Evolutionary conservation across 2,329 filamentous ascomycete species (phyloP).

Genomic region (Neoascochyta sp.): DNA sequence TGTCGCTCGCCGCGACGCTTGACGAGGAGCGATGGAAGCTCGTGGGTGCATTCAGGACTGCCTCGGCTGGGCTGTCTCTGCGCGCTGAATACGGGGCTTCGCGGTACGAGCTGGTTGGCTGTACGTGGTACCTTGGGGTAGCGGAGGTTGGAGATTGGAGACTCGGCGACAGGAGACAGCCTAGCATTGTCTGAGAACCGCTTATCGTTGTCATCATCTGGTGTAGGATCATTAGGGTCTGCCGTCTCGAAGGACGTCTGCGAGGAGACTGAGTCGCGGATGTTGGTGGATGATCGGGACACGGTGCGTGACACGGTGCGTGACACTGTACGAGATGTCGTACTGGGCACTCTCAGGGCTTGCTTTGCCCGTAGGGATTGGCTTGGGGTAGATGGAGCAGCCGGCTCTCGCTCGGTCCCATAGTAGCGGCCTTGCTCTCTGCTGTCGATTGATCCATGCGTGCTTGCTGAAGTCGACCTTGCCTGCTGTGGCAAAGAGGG

Average conservation of each 20-base stretch:
- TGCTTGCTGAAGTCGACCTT: too few species aligned
- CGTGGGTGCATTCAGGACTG: too few species aligned
- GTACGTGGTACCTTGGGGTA: constrained; percentile 50
- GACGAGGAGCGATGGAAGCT: constrained; percentile 32
- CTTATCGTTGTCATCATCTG: constrained; percentile 43
- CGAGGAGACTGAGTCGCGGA: constrained; percentile 32
- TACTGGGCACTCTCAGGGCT: neutral
- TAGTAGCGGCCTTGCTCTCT: too few species aligned
- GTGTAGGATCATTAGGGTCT: constrained; percentile 46
- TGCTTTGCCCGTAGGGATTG: neutral
- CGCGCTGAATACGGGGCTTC: constrained; percentile 31
- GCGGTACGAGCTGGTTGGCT: constrained; percentile 46
- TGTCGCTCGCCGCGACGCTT: constrained; percentile 36
- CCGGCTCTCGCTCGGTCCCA: too few species aligned
- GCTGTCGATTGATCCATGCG: too few species aligned
- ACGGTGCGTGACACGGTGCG: constrained; percentile 14
- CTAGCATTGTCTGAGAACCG: constrained; percentile 24
- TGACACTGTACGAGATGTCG: too few species aligned
- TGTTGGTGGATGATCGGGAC: constrained; percentile 27
- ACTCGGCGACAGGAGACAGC: constrained; percentile 44
- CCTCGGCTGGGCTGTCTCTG: constrained; percentile 11
- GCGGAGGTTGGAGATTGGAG: constrained; percentile 43
- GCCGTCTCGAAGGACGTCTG: constrained; percentile 48
- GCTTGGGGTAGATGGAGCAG: too few species aligned
- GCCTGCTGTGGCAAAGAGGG: neutral